A percentile compares a stretch with the other conserved stretches of the same genome.
These are phyloP conservation scores for Entoloma clypeatum DNA, from an alignment of 1,284 basidiomycete species.

Conservation along the genomic window DNA sequence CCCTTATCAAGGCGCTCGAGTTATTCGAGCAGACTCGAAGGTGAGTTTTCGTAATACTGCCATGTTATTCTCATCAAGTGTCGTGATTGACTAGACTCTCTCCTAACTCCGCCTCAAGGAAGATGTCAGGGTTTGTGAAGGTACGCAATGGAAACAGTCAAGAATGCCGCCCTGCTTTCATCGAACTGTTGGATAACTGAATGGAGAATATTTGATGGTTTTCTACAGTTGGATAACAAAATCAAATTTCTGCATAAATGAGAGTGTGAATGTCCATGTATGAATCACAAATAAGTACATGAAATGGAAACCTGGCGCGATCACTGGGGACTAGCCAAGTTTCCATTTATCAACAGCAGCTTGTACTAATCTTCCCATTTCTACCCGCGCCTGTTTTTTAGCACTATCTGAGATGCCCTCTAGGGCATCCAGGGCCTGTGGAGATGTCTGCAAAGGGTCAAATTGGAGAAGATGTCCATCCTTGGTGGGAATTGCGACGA, in stretches of 20 bases:
- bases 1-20: conserved; percentile 51
- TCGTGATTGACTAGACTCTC: conserved; percentile 12
- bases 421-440: conserved; percentile 62
- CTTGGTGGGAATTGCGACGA: conserved; percentile 66
- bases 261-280: conserved; percentile 5
- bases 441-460: conserved; percentile 69
- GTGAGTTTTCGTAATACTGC: conserved; percentile 32
- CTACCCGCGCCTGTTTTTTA: conserved; percentile 73
- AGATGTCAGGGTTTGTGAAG: conserved; percentile 38
- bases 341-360: conserved; percentile 73
- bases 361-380: conserved; percentile 66
- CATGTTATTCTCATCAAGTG: background rate
- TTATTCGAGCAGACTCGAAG: conserved; percentile 48
- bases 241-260: conserved; percentile 1
- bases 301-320: background rate
- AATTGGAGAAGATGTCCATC: conserved; percentile 78
- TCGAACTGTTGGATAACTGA: conserved; percentile 33
- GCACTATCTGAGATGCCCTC: conserved; percentile 75
- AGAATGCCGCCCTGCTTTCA: conserved; percentile 39
- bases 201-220: conserved; percentile 3
- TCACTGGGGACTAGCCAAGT: conserved; percentile 33
- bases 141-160: conserved; percentile 45
- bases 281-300: background rate
- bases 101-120: conserved; percentile 18
- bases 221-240: conserved; percentile 1